Base-by-base conservation (phyloP, 768 basidiomycete genomes). In the Russula emetica region DNA sequence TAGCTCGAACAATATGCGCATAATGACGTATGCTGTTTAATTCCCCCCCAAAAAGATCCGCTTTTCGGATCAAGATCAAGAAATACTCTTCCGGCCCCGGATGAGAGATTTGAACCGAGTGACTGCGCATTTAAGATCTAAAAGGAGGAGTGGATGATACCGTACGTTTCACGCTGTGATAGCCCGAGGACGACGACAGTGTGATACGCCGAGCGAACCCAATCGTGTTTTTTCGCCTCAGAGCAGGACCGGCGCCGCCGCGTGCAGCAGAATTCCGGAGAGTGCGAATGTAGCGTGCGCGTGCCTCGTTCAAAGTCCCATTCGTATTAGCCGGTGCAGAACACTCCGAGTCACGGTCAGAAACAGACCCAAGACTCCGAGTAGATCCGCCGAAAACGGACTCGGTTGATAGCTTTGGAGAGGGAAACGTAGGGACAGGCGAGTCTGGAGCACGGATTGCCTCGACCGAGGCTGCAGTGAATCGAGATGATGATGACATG, bases 381-480 rank as follows among this genome's bases (percentile, higher is more conserved):
- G 54, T 40, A 2, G 67, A 62, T 6, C 51, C 67, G 30, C 51
- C 67, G 30, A 67, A 68, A 3, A 60, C 64, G 45, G 54, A 56
- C 28, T 67, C 60, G 0, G 58, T 56, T 9, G 67, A 64, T 10
- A 45, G 45, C 18, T 61, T 57, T 5, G 67, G 65, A 11, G 65
- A 62, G 10, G 66, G 56, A 13, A 66, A 42, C 3, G 22, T 18
- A 7, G 65, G 67, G 34, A 67, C 61, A 6, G 67, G 67, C 11
- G 67, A 68, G 42, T 68, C 67, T 3, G 55, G 66, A 9, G 67
- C 67, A 36, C 66, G 67, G 24, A 68, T 54, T 2, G 67, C 67
- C 50, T 68, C 67, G 14, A 58, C 28, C 3, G 67, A 68, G 2
- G 60, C 58, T 9, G 38, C 47, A 1, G 57, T 55, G 58, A 57